Base-by-base conservation (phyloP, 2,329 filamentous ascomycete species). In the Fusarium lateritium region DNA sequence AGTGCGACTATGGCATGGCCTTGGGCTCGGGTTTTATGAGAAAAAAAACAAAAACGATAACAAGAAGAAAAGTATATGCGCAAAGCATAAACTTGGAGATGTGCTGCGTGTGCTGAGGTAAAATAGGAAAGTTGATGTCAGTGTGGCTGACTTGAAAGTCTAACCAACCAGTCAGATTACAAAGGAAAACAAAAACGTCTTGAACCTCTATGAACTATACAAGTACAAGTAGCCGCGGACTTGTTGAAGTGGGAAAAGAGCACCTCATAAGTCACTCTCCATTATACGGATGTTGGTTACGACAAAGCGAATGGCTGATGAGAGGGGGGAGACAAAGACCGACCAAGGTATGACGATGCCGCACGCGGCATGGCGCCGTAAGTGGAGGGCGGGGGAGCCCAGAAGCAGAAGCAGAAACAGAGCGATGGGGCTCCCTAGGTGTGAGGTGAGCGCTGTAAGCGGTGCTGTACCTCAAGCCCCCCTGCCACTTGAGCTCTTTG, bases 281-380 rank as follows among this genome's bases (percentile, higher is more conserved):
- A 59, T 42, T 45, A 22, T 28, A 33, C 33, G 26, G 24, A 22
- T 28, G 36, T 63, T 55, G 51, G 38, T 58, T 60, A 69, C 60
- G 65, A 46, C 65, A 56, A 62, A 62, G 60, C 51, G 43, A 55
- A 67, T 60, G 65, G 65, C 64, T 64, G 65, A 69, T 66, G 55
- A 62, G 62, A 69, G 55, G 47, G 46, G 54, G 47, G 42, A 63
- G 44, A 40, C 57, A 21, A 38, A 55, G 44, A 19, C 47, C 40
- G 51, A 60, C 53, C 22, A 54, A 51, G 55, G 47, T 52, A 57
- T 58, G 55, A 58, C 55, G 56, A 59, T 43, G 56, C 58, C 52
- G 66, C 66, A 70, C 66, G 47, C 66, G 62, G 66, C 64, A 70
- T 70, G 58, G 66, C 56, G 52, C 61, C 53, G 56, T 46, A 61